phyloP scores from a whole-genome alignment of 495 filamentous ascomycete genomes.

The Penicillium verhagenii region DNA sequence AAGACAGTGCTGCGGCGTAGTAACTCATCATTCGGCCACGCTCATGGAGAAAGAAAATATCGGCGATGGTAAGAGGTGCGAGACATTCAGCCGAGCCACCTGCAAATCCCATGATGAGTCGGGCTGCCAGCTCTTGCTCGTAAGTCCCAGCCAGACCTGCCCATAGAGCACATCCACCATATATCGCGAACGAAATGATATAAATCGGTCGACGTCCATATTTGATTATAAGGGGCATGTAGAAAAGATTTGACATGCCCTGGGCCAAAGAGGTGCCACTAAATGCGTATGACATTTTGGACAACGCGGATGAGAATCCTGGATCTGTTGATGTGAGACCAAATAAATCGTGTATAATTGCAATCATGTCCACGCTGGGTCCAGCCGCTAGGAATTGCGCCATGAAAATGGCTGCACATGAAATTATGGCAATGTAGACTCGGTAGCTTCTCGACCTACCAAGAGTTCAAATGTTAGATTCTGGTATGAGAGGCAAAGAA shows the following conservation, averaged over 20 bases:
- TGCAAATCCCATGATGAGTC: conserved; percentile 50
- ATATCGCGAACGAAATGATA: conserved; percentile 45
- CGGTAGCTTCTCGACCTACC: conserved; percentile 29
- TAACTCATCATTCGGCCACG: conserved; percentile 41
- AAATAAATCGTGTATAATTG: conserved; percentile 40
- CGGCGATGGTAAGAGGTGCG: conserved; percentile 48
- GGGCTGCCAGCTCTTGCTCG: conserved; percentile 37
- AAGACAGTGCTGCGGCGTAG: conserved; percentile 14
- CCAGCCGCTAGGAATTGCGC: conserved; percentile 55
- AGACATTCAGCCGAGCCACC: conserved; percentile 52
- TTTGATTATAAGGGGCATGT: conserved; percentile 53
- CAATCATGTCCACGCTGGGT: conserved; percentile 47
- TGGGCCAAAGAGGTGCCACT: conserved; percentile 48
- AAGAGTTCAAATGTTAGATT: conserved; percentile 3
- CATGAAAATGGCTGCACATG: conserved; percentile 51
- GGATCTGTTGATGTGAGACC: conserved; percentile 36
- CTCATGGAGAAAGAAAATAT: conserved; percentile 59
- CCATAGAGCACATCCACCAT: conserved; percentile 44
- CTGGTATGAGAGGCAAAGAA: not conserved
- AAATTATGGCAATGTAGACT: conserved; percentile 46
- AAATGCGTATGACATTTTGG: conserved; percentile 44
- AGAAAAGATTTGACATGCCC: conserved; percentile 50
- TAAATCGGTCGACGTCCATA: conserved; percentile 54
- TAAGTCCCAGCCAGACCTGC: conserved; percentile 41
- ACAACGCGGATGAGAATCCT: conserved; percentile 3